A percentile compares a stretch with the other conserved stretches of the same genome.
Conservation (phyloP, 176 grass and related monocot genomes). For the Aegilops umbellulata region DNA sequence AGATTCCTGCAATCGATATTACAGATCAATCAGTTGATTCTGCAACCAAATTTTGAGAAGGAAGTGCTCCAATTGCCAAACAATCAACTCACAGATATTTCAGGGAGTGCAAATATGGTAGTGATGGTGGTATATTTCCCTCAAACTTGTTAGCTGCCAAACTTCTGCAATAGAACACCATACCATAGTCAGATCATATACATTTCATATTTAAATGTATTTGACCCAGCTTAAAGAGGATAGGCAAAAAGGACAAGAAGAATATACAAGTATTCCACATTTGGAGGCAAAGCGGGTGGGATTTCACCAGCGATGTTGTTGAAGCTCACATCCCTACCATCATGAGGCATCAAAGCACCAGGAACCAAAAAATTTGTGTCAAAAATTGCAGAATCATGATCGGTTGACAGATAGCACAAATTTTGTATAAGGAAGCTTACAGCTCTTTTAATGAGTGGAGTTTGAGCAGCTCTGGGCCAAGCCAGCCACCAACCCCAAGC, state of each 20-base stretch:
- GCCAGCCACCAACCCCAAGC: slow-evolving; percentile 62
- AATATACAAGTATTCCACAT: slow-evolving; percentile 62
- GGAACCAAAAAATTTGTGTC: slow-evolving; percentile 17
- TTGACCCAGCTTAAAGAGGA: slow-evolving; percentile 14
- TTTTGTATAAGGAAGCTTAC: slow-evolving; percentile 38
- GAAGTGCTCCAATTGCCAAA: slow-evolving; percentile 14
- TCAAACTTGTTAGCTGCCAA: slow-evolving; percentile 71
- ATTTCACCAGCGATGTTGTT: slow-evolving; percentile 81
- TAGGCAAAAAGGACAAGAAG: slow-evolving; percentile 20
- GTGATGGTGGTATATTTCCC: slow-evolving; percentile 57
- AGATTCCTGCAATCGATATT: slow-evolving; percentile 60
- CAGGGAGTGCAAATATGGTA: slow-evolving; percentile 64
- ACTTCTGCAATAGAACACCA: slow-evolving; percentile 47
- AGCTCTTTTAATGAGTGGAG: slow-evolving; percentile 67
- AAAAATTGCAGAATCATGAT: slow-evolving; percentile 18
- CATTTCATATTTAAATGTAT: background rate
- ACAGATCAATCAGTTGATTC: background rate
- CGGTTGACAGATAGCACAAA: slow-evolving; percentile 9
- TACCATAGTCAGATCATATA: background rate
- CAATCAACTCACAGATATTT: slow-evolving; percentile 68
- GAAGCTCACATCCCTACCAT: slow-evolving; percentile 69
- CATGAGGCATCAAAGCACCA: slow-evolving; percentile 24
- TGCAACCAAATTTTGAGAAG: slow-evolving; percentile 17
- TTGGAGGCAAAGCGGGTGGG: slow-evolving; percentile 69
- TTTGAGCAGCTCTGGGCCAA: slow-evolving; percentile 57